Percentiles rank a stretch among this genome's conserved stretches.
phyloP scores from a whole-genome alignment of 495 filamentous ascomycete species.

The Xylaria intraflava region DNA sequence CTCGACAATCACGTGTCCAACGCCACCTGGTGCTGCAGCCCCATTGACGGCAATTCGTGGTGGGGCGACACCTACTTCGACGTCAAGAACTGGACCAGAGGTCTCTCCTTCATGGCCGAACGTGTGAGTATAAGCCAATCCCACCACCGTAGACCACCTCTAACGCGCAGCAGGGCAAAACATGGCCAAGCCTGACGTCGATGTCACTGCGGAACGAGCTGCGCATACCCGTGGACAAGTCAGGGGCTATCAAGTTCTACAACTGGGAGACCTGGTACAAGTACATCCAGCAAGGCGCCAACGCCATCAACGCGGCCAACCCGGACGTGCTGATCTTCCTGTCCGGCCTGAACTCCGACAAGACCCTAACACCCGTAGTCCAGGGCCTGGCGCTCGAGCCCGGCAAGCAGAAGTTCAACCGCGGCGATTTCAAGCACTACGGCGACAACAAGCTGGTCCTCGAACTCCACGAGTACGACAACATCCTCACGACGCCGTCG shows the following conservation, averaged over 20 bases:
- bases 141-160: background rate
- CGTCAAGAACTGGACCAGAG: slow-evolving; percentile 47
- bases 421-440: slow-evolving; percentile 34
- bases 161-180: slow-evolving; percentile 29
- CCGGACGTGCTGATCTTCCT: slow-evolving; percentile 50
- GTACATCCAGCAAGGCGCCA: slow-evolving; percentile 38
- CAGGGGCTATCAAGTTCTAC: slow-evolving; percentile 32
- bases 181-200: slow-evolving; percentile 40
- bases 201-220: slow-evolving; percentile 53
- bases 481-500: slow-evolving; percentile 30
- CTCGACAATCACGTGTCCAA: slow-evolving; percentile 56
- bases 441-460: slow-evolving; percentile 49
- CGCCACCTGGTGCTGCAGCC: slow-evolving; percentile 51
- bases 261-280: slow-evolving; percentile 48
- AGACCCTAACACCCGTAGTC: slow-evolving; percentile 40
- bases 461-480: slow-evolving; percentile 56
- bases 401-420: slow-evolving; percentile 35
- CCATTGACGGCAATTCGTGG: slow-evolving; percentile 51
- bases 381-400: slow-evolving; percentile 35
- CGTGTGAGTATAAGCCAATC: slow-evolving; percentile 30
- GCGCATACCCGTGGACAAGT: slow-evolving; percentile 28
- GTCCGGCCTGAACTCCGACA: slow-evolving; percentile 50
- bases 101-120: slow-evolving; percentile 45
- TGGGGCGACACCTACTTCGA: slow-evolving; percentile 52
- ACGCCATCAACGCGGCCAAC: slow-evolving; percentile 43